Evolutionary conservation across 169 alveolate genomes (phyloP).

Genomic region (Plasmodium reichenowi): DNA sequence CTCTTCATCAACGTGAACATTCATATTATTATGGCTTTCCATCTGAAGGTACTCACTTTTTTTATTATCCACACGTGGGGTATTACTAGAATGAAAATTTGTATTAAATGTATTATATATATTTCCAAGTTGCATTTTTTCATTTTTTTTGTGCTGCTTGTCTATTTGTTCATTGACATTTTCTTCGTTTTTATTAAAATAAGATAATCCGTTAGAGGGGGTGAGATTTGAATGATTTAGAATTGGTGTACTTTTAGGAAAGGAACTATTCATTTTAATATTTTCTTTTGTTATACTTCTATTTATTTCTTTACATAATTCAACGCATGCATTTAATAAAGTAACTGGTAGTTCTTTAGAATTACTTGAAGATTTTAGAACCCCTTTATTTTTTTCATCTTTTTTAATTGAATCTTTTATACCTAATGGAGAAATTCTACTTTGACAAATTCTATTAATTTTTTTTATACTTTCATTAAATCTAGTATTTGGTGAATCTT

Average conservation of each 20-base stretch:
- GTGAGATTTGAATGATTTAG: not conserved
- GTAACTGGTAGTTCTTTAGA: conserved; percentile 73
- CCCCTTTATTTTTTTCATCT: conserved; percentile 47
- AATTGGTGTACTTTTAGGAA: conserved; percentile 11
- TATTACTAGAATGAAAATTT: conserved; percentile 8
- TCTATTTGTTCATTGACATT: not conserved
- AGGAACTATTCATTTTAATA: not conserved
- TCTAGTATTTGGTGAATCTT: conserved; percentile 68
- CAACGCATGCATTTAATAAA: conserved; percentile 64
- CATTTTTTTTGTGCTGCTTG: not conserved
- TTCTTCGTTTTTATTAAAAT: not conserved
- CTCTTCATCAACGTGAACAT: not conserved
- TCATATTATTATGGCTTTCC: not conserved
- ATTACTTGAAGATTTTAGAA: conserved; percentile 4
- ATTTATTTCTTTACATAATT: conserved; percentile 65
- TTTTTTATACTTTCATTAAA: conserved; percentile 73
- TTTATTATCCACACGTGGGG: not conserved
- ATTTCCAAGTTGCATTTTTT: not conserved
- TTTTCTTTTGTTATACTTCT: conserved; percentile 38
- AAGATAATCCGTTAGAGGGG: not conserved
- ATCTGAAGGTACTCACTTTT: not conserved
- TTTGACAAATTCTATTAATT: conserved; percentile 70
- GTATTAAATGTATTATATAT: conserved; percentile 5
- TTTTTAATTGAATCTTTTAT: conserved; percentile 68
- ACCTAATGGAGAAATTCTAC: conserved; percentile 71